A percentile compares a stretch with the other conserved stretches of the same genome.
Conservation (phyloP, 2,329 filamentous ascomycete species). For the Fusarium incarnatum region DNA sequence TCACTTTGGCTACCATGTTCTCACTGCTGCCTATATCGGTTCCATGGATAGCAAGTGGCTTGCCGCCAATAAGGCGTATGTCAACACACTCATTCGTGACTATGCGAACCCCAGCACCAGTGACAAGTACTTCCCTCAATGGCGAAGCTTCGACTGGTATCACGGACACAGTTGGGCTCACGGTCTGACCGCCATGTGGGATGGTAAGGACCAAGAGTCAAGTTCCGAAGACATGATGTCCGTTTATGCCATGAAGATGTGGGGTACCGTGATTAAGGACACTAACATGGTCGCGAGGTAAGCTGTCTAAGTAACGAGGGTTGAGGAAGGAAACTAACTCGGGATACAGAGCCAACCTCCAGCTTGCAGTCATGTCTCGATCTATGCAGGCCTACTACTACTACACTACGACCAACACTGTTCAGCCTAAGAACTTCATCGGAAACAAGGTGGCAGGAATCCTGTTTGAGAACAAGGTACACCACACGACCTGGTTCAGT, state of each 20-base stretch:
- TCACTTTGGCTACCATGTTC: constrained; percentile 90
- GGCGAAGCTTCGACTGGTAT: constrained; percentile 90
- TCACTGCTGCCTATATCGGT: constrained; percentile 85
- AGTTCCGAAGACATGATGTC: constrained; percentile 92
- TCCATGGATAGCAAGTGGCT: constrained; percentile 83
- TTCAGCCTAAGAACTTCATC: constrained; percentile 80
- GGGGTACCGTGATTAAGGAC: constrained; percentile 84
- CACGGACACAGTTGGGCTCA: constrained; percentile 96
- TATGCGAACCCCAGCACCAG: constrained; percentile 77
- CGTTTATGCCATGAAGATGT: constrained; percentile 91
- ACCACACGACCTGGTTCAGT: constrained; percentile 93
- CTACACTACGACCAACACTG: constrained; percentile 74
- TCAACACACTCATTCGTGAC: constrained; percentile 87
- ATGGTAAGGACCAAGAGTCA: constrained; percentile 88
- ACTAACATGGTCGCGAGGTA: constrained; percentile 79
- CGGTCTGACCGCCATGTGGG: constrained; percentile 74
- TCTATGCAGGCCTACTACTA: constrained; percentile 85
- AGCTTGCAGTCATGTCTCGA: constrained; percentile 82
- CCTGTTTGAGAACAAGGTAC: constrained; percentile 94
- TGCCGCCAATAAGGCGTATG: constrained; percentile 76
- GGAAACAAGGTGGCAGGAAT: constrained; percentile 79
- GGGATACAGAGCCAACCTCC: constrained; percentile 74
- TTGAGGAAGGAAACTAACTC: constrained; percentile 6
- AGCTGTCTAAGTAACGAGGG: constrained; percentile 24
- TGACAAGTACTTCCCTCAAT: constrained; percentile 84